These are phyloP conservation scores for Corylus avellana DNA, from an alignment of 306 rosid genomes.

Conservation along the genomic window DNA sequence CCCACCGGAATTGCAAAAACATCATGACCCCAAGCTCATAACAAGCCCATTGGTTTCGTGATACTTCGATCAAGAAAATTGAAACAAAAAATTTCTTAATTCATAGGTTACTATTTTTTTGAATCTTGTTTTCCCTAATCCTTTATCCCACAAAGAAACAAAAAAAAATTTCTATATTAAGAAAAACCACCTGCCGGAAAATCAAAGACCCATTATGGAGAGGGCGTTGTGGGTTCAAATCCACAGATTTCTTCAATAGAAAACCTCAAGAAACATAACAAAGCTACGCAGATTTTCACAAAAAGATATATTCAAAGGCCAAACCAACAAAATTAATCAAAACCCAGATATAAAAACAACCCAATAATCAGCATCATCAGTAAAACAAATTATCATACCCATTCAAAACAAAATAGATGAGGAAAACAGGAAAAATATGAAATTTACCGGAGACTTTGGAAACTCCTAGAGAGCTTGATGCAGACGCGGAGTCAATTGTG, in stretches of 20 bases:
- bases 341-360: not conserved
- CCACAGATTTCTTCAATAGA: not conserved
- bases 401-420: not conserved
- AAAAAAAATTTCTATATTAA: not conserved
- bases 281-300: not conserved
- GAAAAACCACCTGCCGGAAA: not conserved
- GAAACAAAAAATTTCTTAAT: not conserved
- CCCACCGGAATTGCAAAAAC: not conserved
- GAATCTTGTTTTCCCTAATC: too few relatives aligned
- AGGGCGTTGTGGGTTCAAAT: not conserved
- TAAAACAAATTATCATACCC: not conserved
- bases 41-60: not conserved
- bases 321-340: constrained; percentile 5
- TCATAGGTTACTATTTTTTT: not conserved
- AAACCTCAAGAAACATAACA: not conserved
- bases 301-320: not conserved
- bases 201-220: not conserved
- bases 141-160: not conserved
- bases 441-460: constrained; percentile 19
- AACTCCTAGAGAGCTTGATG: not conserved
- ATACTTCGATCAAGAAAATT: not conserved
- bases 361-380: not conserved
- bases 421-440: not conserved
- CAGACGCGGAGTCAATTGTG: not conserved
- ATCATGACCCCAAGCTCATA: not conserved